Evolutionary conservation across 2,329 filamentous ascomycete genomes (phyloP), one percentile per base, ranked within the genome.

Genomic region (Trichophyton mentagrophytes): DNA sequence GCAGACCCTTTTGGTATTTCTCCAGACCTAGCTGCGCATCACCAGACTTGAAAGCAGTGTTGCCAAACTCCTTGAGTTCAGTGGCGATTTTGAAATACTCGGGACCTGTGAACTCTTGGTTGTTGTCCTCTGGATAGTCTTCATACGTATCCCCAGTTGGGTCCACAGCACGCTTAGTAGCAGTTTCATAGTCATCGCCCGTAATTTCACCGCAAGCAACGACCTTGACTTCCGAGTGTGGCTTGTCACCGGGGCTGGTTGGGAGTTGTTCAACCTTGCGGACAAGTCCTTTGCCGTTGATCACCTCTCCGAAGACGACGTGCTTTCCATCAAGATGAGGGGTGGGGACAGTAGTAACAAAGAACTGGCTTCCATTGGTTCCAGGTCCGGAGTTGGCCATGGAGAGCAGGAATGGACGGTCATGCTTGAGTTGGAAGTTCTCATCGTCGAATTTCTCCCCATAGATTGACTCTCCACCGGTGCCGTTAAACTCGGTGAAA

Each of bases 351-450:
- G 93, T 97, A 57, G 93, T 99, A 69, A 97, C 80, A 82, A 99
- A 99, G 83, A 99, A 99, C 71, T 99, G 93, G 58, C 89, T 95
- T 70, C 93, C 93, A 73, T 99, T 99, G 73, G 93, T 96, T 68
- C 87, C 89, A 53, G 90, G 89, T 55, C 93, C 93, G 65, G 93
- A 92, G 73, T 99, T 99, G 69, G 93, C 93, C 93, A 99, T 99
- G 72, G 89, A 95, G 64, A 99, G 81, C 66, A 97, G 79, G 79
- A 96, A 96, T 1, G 93, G 91, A 69, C 86, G 88, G 69, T 95
- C 89, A 72, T 99, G 93, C 81, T 95, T 91, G 71, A 87, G 78
- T 60, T 89, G 82, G 71, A 99, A 97, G 74, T 95, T 95, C 82
- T 99, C 92, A 69, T 99, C 92, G 69, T 89, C 88, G 69, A 99